A percentile compares a stretch with the other conserved stretches of the same genome.
Evolutionary conservation across 2,329 filamentous ascomycete genomes (phyloP).

Genomic region (Colletotrichum sojae): DNA sequence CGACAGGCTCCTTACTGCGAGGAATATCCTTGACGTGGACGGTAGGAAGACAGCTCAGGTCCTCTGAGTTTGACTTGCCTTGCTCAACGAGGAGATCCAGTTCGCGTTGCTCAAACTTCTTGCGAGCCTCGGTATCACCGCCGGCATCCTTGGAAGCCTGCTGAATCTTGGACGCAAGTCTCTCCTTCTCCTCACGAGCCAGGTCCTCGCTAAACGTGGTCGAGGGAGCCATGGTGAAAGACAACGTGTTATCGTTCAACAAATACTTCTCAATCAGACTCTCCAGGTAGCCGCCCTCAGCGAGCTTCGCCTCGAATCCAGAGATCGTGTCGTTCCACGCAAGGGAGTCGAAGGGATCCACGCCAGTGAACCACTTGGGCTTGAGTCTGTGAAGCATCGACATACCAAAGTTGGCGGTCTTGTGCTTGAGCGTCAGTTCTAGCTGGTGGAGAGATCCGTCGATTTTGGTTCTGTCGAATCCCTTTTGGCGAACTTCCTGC

Average conservation of each 20-base stretch:
- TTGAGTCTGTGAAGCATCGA: conserved; percentile 89
- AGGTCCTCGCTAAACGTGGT: conserved; percentile 81
- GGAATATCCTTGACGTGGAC: conserved; percentile 92
- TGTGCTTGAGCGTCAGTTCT: conserved; percentile 94
- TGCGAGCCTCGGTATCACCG: conserved; percentile 78
- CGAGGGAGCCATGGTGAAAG: conserved; percentile 95
- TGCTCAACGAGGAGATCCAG: conserved; percentile 85
- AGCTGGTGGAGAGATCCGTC: conserved; percentile 95
- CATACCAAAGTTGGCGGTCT: conserved; percentile 96
- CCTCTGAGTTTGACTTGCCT: conserved; percentile 85
- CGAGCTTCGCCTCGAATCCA: conserved; percentile 84
- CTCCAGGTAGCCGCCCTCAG: conserved; percentile 85
- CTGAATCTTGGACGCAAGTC: conserved; percentile 81
- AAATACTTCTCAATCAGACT: conserved; percentile 90
- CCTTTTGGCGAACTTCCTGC: conserved; percentile 76
- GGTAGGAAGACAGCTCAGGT: conserved; percentile 89
- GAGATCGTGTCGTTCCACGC: conserved; percentile 92
- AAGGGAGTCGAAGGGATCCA: conserved; percentile 91
- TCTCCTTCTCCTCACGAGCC: conserved; percentile 80
- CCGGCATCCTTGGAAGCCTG: conserved; percentile 78
- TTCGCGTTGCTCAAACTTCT: conserved; percentile 83
- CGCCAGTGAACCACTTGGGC: conserved; percentile 94
- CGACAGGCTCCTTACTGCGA: conserved; percentile 75
- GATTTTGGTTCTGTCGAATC: conserved; percentile 91
- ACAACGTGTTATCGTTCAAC: conserved; percentile 86